Conservation (phyloP, 257 asterid species). For the Forsythia suspensa region DNA sequence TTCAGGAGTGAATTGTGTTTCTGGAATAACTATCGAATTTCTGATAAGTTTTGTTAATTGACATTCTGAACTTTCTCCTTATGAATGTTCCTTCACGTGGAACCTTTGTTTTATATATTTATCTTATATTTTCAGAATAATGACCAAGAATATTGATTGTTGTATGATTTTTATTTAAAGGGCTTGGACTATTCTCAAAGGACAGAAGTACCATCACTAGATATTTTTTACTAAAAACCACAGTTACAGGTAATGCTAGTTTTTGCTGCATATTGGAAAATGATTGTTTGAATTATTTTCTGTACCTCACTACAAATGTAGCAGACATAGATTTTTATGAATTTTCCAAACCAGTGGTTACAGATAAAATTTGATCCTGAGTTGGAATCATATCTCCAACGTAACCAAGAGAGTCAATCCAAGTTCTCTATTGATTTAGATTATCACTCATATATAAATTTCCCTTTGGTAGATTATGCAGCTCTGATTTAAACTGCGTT, state of each 20-base stretch:
- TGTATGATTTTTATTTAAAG: slow-evolving; percentile 33
- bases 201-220: slow-evolving; percentile 90
- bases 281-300: background rate
- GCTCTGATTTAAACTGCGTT: too few relatives aligned
- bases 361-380: too few relatives aligned
- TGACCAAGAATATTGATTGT: background rate
- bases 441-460: too few relatives aligned
- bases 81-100: background rate
- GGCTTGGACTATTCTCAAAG: slow-evolving; percentile 95
- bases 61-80: background rate
- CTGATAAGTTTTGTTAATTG: background rate
- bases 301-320: too few relatives aligned
- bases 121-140: background rate
- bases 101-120: background rate
- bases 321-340: too few relatives aligned
- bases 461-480: too few relatives aligned
- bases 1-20: background rate
- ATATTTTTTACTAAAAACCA: background rate
- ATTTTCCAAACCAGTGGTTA: too few relatives aligned
- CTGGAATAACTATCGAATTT: background rate
- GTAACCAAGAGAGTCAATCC: too few relatives aligned
- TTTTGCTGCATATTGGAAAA: background rate
- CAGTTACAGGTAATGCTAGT: background rate
- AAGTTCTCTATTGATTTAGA: too few relatives aligned
- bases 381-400: too few relatives aligned